phyloP scores from a whole-genome alignment of 305 asterid species.

The Rubia occidens region DNA sequence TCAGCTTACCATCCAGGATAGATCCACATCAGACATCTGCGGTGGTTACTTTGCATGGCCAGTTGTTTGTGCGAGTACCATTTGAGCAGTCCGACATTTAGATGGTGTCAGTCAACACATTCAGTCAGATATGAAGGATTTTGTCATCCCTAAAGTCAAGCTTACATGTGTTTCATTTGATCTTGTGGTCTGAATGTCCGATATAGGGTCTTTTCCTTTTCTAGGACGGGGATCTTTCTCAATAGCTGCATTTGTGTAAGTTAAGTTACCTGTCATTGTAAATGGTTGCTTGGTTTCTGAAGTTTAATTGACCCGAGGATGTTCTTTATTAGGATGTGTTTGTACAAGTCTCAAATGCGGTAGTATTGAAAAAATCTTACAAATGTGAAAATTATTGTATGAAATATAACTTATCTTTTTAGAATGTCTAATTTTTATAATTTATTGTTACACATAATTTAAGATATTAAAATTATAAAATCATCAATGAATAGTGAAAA shows the following conservation, averaged over 20 bases:
- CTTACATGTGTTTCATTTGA: neutral
- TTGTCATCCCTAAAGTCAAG: neutral
- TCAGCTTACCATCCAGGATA: constrained; percentile 74
- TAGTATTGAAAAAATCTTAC: too few relatives aligned
- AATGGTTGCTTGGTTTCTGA: neutral
- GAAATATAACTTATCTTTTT: too few relatives aligned
- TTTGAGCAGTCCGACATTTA: constrained; percentile 52
- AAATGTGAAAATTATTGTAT: too few relatives aligned
- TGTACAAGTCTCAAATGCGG: neutral
- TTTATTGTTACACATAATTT: too few relatives aligned
- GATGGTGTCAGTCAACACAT: neutral
- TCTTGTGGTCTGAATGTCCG: neutral
- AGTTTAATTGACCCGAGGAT: neutral
- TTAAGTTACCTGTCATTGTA: neutral
- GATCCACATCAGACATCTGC: constrained; percentile 97
- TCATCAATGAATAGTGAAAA: too few relatives aligned
- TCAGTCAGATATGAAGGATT: neutral
- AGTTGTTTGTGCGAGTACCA: constrained; percentile 87
- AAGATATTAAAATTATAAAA: too few relatives aligned
- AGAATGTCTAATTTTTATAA: too few relatives aligned
- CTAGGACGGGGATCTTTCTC: neutral
- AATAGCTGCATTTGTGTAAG: neutral
- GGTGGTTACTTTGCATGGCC: constrained; percentile 87
- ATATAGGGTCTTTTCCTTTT: neutral
- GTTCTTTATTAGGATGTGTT: neutral